A percentile compares a stretch with the other conserved stretches of the same genome.
Conservation (phyloP, 768 basidiomycete species). For the Tephrocybe sp. region DNA sequence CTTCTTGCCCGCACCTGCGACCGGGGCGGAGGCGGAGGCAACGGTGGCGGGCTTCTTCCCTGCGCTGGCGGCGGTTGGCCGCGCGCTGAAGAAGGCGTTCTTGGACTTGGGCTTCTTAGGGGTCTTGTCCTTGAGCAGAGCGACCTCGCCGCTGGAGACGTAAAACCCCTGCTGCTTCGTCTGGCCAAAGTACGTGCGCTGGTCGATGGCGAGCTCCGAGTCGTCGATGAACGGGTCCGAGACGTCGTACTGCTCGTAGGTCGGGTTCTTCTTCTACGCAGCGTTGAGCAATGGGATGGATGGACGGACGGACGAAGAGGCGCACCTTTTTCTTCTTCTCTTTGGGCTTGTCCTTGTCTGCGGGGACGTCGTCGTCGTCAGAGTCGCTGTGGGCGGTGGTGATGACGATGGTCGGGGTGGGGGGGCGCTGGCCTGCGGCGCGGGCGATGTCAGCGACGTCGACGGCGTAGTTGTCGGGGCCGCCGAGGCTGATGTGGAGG, state of each 20-base stretch:
- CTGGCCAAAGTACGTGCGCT: constrained; percentile 87
- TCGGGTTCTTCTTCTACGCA: constrained; percentile 52
- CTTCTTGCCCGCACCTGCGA: constrained; percentile 12
- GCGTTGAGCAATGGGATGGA: too few relatives aligned
- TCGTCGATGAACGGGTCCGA: constrained; percentile 97
- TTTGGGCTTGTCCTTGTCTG: constrained; percentile 22
- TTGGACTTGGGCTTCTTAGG: constrained; percentile 76
- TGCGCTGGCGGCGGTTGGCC: too few relatives aligned
- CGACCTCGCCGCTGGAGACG: constrained; percentile 86
- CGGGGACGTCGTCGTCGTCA: constrained; percentile 33
- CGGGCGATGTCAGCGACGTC: constrained; percentile 53
- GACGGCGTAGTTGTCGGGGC: constrained; percentile 65
- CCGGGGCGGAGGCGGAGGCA: background rate
- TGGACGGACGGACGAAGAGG: constrained; percentile 3
- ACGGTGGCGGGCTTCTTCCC: too few relatives aligned
- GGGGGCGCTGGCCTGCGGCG: constrained; percentile 53
- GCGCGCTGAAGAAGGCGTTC: constrained; percentile 34
- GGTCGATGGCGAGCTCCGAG: constrained; percentile 87
- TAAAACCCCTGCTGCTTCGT: constrained; percentile 94
- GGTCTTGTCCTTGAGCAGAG: constrained; percentile 78
- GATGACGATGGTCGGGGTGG: constrained; percentile 23
- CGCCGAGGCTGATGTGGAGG: constrained; percentile 60
- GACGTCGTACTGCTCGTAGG: constrained; percentile 85
- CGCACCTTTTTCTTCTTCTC: constrained; percentile 34
- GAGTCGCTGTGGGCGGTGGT: constrained; percentile 45